A percentile compares a stretch with the other conserved stretches of the same genome.
Conservation (phyloP, 306 rosid species). For the Vigna reflexopilosa region DNA sequence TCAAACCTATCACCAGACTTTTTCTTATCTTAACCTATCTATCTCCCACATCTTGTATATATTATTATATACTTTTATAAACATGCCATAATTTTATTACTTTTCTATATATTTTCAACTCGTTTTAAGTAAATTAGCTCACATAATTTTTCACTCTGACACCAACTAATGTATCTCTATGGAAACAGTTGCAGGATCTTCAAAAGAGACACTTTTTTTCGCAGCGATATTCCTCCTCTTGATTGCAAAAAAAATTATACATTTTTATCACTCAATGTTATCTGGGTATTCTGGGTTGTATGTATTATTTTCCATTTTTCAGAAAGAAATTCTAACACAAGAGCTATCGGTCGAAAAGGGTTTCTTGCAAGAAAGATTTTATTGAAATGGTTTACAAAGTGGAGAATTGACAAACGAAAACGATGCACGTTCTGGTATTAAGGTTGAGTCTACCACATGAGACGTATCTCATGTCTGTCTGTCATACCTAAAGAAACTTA, state of each 20-base stretch:
- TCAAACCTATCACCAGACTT: neutral
- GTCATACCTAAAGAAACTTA: conserved; percentile 47
- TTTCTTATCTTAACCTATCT: neutral
- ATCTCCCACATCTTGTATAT: neutral
- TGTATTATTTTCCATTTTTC: too few relatives aligned
- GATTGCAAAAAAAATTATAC: too few relatives aligned
- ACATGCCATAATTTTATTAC: neutral
- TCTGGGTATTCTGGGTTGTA: too few relatives aligned
- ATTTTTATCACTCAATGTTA: too few relatives aligned
- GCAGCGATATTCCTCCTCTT: too few relatives aligned
- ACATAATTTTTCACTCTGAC: neutral
- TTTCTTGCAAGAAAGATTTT: conserved; percentile 32
- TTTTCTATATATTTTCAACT: neutral
- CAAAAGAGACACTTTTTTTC: neutral
- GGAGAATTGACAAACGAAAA: conserved; percentile 34
- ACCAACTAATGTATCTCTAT: neutral
- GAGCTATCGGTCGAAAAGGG: neutral
- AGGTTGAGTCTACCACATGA: conserved; percentile 57
- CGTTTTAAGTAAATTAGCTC: neutral
- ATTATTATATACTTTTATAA: too few relatives aligned
- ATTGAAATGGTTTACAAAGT: neutral
- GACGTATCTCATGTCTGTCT: conserved; percentile 48
- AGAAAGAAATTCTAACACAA: too few relatives aligned
- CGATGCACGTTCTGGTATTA: conserved; percentile 28
- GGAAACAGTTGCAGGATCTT: neutral